These are phyloP conservation scores for Ascochyta pisi DNA, from an alignment of 2,329 filamentous ascomycete genomes.

Conservation along the genomic window DNA sequence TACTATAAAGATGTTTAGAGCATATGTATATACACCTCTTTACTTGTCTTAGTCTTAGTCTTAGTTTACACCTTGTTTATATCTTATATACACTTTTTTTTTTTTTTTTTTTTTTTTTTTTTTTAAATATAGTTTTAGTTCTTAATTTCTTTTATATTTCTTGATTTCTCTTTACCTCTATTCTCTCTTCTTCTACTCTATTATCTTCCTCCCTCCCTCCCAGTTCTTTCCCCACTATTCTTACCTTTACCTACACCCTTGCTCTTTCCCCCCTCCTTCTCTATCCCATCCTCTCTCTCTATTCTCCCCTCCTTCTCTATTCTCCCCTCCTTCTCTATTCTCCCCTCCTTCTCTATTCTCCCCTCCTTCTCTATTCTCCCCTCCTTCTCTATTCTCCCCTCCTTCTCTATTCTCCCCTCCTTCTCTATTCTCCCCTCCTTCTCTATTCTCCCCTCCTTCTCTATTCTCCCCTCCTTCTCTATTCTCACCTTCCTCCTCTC, in stretches of 20 bases:
- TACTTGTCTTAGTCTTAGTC: too few species aligned
- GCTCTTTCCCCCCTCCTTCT: background rate
- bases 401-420: background rate
- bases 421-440: background rate
- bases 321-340: background rate
- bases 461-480: background rate
- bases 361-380: slow-evolving; percentile 18
- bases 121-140: too few species aligned
- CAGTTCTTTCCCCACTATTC: background rate
- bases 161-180: background rate
- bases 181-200: background rate
- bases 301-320: slow-evolving; percentile 20
- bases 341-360: slow-evolving; percentile 1
- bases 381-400: background rate
- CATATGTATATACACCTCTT: too few species aligned
- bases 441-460: background rate
- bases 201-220: background rate
- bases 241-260: background rate
- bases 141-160: too few species aligned
- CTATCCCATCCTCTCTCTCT: background rate
- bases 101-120: too few species aligned
- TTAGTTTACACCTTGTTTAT: too few species aligned
- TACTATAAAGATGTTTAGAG: too few species aligned
- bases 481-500: slow-evolving; percentile 40
- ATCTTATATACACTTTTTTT: too few species aligned